Percentiles rank a stretch among this genome's conserved stretches.
Conservation (phyloP, 2,329 filamentous ascomycete genomes). For the Malbranchea cinnamomea region DNA sequence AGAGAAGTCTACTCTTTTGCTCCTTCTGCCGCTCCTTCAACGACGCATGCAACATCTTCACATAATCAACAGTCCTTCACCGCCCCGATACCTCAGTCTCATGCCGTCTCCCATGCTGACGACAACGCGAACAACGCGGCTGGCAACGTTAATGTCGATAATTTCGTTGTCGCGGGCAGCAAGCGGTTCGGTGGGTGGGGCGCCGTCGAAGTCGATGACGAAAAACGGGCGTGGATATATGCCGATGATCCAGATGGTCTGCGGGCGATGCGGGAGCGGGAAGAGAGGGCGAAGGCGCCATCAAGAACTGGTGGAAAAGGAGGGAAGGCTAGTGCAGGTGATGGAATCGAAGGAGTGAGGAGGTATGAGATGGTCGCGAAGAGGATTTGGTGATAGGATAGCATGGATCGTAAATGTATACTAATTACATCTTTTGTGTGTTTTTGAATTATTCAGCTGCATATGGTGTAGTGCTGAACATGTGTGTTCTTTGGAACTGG, state of each 20-base stretch:
- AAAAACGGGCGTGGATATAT: constrained; percentile 74
- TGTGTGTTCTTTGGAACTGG: neutral
- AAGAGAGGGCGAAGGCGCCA: constrained; percentile 47
- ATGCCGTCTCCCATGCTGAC: constrained; percentile 6
- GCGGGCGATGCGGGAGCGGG: constrained; percentile 46
- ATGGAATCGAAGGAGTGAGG: constrained; percentile 51
- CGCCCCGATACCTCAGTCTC: constrained; percentile 1
- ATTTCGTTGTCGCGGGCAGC: constrained; percentile 56
- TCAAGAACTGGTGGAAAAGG: too few species aligned
- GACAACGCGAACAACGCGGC: constrained; percentile 17
- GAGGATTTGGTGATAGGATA: constrained; percentile 63
- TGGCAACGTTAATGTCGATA: constrained; percentile 34
- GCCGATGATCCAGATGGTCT: constrained; percentile 64
- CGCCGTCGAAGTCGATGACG: constrained; percentile 75
- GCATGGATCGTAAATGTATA: neutral
- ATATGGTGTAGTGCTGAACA: neutral
- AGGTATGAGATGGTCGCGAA: constrained; percentile 95
- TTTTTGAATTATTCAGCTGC: neutral
- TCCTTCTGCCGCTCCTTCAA: constrained; percentile 3
- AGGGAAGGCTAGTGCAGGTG: constrained; percentile 40
- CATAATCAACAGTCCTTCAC: neutral
- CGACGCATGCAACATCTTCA: too few species aligned
- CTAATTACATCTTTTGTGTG: neutral
- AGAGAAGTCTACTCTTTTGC: constrained; percentile 15
- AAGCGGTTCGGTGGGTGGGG: constrained; percentile 69